Conservation (phyloP, 345 rosid genomes). For the Salix purpurea region DNA sequence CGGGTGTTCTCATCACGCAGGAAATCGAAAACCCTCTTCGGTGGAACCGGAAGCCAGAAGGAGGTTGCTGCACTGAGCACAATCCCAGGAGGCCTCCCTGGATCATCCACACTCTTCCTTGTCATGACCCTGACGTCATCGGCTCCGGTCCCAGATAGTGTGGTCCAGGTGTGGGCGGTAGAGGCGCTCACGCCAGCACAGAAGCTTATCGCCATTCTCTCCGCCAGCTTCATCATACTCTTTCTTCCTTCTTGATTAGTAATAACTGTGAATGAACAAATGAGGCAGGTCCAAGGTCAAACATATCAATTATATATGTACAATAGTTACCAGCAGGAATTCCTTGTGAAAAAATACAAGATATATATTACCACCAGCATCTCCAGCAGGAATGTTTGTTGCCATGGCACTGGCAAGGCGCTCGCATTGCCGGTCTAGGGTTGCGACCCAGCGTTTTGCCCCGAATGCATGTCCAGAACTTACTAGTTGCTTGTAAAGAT, state of each 20-base stretch:
- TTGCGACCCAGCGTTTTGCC: conserved; percentile 85
- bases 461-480: conserved; percentile 71
- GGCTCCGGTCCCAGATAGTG: conserved; percentile 55
- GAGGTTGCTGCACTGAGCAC: conserved; percentile 87
- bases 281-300: neutral
- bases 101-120: conserved; percentile 64
- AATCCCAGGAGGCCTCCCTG: conserved; percentile 81
- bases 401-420: conserved; percentile 69
- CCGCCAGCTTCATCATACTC: conserved; percentile 71
- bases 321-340: neutral
- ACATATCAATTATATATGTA: neutral
- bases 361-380: conserved; percentile 42
- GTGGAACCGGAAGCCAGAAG: conserved; percentile 84
- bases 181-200: conserved; percentile 70
- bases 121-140: conserved; percentile 83
- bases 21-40: conserved; percentile 62
- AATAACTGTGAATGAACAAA: conserved; percentile 36
- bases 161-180: conserved; percentile 67
- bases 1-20: conserved; percentile 76
- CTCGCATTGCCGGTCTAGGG: conserved; percentile 76
- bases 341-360: neutral
- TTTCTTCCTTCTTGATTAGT: conserved; percentile 64
- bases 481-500: conserved; percentile 57
- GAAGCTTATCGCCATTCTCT: conserved; percentile 74
- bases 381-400: conserved; percentile 45